Evolutionary conservation across 352 stramenopile species (phyloP).

Genomic region (Pythium sukuiense): DNA sequence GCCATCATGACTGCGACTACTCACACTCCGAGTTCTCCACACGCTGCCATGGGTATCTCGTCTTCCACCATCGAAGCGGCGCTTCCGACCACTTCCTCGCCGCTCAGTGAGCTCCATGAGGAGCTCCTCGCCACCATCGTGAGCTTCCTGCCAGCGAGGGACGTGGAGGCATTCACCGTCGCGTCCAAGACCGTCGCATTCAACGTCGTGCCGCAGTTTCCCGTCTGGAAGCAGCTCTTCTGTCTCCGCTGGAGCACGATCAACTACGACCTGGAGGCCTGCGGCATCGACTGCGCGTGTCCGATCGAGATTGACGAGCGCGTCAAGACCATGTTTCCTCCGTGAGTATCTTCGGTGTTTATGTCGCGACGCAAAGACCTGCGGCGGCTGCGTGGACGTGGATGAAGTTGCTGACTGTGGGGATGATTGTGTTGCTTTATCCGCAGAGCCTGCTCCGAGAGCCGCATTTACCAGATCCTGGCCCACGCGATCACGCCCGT

Average conservation of each 20-base stretch:
- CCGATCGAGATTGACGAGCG: conserved; percentile 34
- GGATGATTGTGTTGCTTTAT: background rate
- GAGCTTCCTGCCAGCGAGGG: conserved; percentile 38
- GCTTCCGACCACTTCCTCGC: background rate
- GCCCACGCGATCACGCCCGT: conserved; percentile 63
- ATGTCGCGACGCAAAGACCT: conserved; percentile 11
- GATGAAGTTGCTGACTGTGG: background rate
- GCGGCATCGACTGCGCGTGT: conserved; percentile 17
- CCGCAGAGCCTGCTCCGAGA: conserved; percentile 48
- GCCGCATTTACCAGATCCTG: conserved; percentile 72
- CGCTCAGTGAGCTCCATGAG: conserved; percentile 39
- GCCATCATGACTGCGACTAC: background rate
- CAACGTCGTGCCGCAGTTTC: conserved; percentile 51
- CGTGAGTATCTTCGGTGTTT: conserved; percentile 26
- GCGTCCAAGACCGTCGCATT: conserved; percentile 42
- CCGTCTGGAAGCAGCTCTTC: conserved; percentile 69
- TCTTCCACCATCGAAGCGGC: conserved; percentile 4
- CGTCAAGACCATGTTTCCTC: conserved; percentile 45
- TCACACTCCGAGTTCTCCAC: background rate
- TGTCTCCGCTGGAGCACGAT: conserved; percentile 52
- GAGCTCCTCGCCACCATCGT: conserved; percentile 55
- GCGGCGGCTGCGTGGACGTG: conserved; percentile 5
- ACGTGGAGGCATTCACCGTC: conserved; percentile 60
- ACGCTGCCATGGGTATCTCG: conserved; percentile 14
- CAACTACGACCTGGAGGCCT: conserved; percentile 55